phyloP scores from a whole-genome alignment of 2,329 filamentous ascomycete genomes.

The Xylariaceae sp. region DNA sequence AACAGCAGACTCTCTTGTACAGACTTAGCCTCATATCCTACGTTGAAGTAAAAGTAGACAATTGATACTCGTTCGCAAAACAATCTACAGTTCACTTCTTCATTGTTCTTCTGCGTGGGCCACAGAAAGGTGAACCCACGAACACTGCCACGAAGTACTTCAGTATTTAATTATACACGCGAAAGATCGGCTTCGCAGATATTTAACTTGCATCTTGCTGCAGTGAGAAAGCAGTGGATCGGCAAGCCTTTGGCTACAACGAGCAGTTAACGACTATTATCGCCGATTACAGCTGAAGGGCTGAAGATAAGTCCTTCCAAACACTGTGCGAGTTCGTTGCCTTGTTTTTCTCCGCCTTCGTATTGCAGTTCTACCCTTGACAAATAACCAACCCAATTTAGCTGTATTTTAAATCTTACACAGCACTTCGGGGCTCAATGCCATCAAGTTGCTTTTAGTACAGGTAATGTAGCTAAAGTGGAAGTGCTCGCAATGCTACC shows the following conservation, averaged over 20 bases:
- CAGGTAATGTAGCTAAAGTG: too few relatives aligned
- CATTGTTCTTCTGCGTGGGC: too few relatives aligned
- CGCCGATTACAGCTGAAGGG: neutral
- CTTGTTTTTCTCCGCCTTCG: conserved; percentile 8
- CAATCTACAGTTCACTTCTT: too few relatives aligned
- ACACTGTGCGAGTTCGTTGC: conserved; percentile 21
- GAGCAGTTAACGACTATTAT: neutral
- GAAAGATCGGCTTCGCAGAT: too few relatives aligned
- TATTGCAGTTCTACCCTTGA: conserved; percentile 12
- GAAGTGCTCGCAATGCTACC: too few relatives aligned
- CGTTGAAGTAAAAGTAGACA: too few relatives aligned
- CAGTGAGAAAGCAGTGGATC: conserved; percentile 16
- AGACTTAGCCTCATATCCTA: too few relatives aligned
- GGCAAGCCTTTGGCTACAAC: neutral
- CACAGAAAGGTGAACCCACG: too few relatives aligned
- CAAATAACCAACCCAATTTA: conserved; percentile 17
- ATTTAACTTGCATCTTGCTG: conserved; percentile 5
- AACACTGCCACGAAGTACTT: too few relatives aligned
- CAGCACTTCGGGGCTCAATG: neutral
- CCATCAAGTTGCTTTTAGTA: too few relatives aligned
- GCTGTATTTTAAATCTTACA: conserved; percentile 10
- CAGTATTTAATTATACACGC: too few relatives aligned
- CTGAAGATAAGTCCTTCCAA: neutral
- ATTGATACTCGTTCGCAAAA: neutral
- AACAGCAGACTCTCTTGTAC: too few relatives aligned